phyloP scores from a whole-genome alignment of 768 basidiomycete genomes.

The Xerocomus spinulosus region DNA sequence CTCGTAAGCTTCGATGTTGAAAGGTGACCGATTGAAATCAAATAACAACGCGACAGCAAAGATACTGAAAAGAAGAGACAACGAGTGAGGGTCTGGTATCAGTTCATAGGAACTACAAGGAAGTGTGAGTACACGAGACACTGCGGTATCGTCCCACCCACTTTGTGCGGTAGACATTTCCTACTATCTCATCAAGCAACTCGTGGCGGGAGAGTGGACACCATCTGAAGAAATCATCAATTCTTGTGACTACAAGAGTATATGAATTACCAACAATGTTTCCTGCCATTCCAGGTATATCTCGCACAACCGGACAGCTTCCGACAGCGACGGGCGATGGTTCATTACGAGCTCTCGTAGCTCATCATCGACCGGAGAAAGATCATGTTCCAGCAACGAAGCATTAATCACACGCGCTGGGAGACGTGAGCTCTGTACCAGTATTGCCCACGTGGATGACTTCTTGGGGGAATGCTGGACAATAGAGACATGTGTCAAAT shows the following conservation, averaged over 20 bases:
- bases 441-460: constrained; percentile 10
- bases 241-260: neutral
- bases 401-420: constrained; percentile 38
- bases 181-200: constrained; percentile 53
- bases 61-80: constrained; percentile 60
- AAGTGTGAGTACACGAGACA: constrained; percentile 1
- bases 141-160: constrained; percentile 23
- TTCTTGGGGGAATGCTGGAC: constrained; percentile 25
- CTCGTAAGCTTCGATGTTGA: constrained; percentile 52
- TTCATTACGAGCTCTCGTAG: constrained; percentile 42
- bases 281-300: constrained; percentile 61
- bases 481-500: neutral
- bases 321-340: constrained; percentile 51
- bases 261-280: constrained; percentile 43
- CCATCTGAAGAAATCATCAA: constrained; percentile 37
- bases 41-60: constrained; percentile 66
- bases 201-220: constrained; percentile 49
- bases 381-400: constrained; percentile 32
- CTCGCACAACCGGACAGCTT: constrained; percentile 59
- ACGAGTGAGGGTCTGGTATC: constrained; percentile 43
- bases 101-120: constrained; percentile 36
- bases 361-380: constrained; percentile 29
- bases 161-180: constrained; percentile 51
- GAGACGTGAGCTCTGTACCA: constrained; percentile 34
- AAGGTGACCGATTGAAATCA: constrained; percentile 45